Percentiles rank a stretch among this genome's conserved stretches.
phyloP scores from a whole-genome alignment of 495 filamentous ascomycete species.

The Lindgomyces ingoldianus region DNA sequence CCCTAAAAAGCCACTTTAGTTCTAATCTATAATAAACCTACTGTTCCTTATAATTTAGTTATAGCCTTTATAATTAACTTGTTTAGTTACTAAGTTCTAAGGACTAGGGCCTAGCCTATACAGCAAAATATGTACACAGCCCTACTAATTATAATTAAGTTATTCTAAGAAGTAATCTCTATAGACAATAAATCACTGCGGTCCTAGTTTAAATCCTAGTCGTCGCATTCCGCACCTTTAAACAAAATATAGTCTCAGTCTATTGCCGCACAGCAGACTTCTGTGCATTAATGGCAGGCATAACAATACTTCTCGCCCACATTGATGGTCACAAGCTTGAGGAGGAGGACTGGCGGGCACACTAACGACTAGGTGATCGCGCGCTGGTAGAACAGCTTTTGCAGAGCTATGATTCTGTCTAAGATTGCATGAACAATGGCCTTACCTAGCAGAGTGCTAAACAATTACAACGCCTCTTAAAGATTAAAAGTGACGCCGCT shows the following conservation, averaged over 20 bases:
- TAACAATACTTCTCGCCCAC: constrained; percentile 38
- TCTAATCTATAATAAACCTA: too few relatives aligned
- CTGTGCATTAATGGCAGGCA: constrained; percentile 41
- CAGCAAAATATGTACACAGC: too few relatives aligned
- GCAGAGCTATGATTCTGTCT: constrained; percentile 40
- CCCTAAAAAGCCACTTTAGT: too few relatives aligned
- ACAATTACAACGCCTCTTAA: constrained; percentile 6
- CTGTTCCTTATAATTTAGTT: too few relatives aligned
- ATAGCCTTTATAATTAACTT: too few relatives aligned
- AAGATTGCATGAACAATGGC: neutral
- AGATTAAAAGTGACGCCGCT: constrained; percentile 14
- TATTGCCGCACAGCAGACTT: constrained; percentile 49
- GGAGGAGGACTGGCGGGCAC: constrained; percentile 38
- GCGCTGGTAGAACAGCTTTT: constrained; percentile 49
- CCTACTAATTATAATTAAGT: too few relatives aligned
- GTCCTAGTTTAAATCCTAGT: too few relatives aligned
- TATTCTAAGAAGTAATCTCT: too few relatives aligned
- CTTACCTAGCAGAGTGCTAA: constrained; percentile 7
- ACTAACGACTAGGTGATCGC: constrained; percentile 50
- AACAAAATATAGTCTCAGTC: constrained; percentile 21
- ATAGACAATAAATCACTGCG: too few relatives aligned
- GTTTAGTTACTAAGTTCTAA: too few relatives aligned
- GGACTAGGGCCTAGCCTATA: too few relatives aligned
- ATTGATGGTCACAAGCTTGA: constrained; percentile 20
- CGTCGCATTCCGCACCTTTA: constrained; percentile 40